phyloP scores from a whole-genome alignment of 257 asterid species.

The Gynochthodes officinalis region DNA sequence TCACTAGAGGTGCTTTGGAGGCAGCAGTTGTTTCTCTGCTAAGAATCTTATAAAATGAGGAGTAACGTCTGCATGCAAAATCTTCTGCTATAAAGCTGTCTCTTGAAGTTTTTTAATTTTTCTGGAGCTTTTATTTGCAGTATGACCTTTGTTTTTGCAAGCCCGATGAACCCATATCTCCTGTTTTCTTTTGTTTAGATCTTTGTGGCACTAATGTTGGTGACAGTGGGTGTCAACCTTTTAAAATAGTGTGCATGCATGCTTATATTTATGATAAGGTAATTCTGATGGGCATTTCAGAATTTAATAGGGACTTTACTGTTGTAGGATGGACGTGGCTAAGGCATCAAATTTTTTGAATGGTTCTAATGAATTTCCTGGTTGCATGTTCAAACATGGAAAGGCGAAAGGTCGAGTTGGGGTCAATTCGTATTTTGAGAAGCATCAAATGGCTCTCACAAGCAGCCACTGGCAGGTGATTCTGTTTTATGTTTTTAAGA shows the following conservation, averaged over 20 bases:
- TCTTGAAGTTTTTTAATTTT: not conserved
- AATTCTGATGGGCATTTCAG: not conserved
- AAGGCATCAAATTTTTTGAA: slow-evolving; percentile 36
- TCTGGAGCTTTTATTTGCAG: not conserved
- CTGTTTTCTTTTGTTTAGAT: not conserved
- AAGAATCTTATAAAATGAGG: not conserved
- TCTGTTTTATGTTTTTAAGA: slow-evolving; percentile 15
- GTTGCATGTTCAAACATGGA: slow-evolving; percentile 38
- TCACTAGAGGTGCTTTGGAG: not conserved
- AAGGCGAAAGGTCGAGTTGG: slow-evolving; percentile 52
- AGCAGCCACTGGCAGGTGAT: slow-evolving; percentile 93
- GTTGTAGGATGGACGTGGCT: slow-evolving; percentile 51
- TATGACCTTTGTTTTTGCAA: not conserved
- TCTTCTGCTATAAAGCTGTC: slow-evolving; percentile 1
- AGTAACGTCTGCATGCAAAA: not conserved
- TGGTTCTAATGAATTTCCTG: slow-evolving; percentile 35
- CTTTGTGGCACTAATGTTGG: not conserved
- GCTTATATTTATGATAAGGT: not conserved
- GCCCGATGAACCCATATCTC: not conserved
- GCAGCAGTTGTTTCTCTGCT: not conserved
- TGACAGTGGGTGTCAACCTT: not conserved
- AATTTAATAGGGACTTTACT: not conserved
- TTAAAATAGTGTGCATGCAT: not conserved
- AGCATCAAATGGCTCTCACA: slow-evolving; percentile 75
- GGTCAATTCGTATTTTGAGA: slow-evolving; percentile 75